Evolutionary conservation across 2,329 filamentous ascomycete species (phyloP).

Genomic region (Penicillium brevicompactum): DNA sequence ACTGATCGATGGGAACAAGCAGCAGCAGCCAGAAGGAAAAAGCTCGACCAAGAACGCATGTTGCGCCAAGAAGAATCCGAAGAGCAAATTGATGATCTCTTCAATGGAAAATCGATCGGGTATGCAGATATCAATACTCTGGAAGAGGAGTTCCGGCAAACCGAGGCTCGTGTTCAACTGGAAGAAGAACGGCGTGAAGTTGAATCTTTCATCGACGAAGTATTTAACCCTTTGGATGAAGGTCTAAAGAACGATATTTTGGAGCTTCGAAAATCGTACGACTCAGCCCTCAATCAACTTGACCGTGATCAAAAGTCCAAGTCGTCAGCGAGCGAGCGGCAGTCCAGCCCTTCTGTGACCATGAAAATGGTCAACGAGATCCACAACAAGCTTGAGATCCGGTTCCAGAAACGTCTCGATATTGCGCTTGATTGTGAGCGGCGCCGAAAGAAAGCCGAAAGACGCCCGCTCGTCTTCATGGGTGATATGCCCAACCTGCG

Average conservation of each 20-base stretch:
- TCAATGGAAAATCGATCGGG: constrained; percentile 59
- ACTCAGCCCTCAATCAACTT: constrained; percentile 45
- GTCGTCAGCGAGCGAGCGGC: constrained; percentile 30
- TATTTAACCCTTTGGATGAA: constrained; percentile 55
- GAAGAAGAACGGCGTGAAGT: constrained; percentile 57
- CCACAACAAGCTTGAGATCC: constrained; percentile 51
- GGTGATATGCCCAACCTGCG: constrained; percentile 56
- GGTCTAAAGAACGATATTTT: constrained; percentile 54
- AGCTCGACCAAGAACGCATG: constrained; percentile 52
- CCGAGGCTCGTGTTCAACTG: constrained; percentile 54
- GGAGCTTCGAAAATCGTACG: constrained; percentile 50
- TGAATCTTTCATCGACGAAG: constrained; percentile 51
- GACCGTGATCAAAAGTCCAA: constrained; percentile 42
- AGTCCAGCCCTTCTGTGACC: constrained; percentile 42
- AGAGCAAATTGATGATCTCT: constrained; percentile 55
- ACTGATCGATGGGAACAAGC: constrained; percentile 51
- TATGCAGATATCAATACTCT: constrained; percentile 59
- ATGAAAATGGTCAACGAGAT: constrained; percentile 51
- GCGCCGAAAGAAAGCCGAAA: constrained; percentile 57
- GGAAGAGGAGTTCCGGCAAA: constrained; percentile 58
- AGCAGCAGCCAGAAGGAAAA: constrained; percentile 46
- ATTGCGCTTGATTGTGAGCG: constrained; percentile 57
- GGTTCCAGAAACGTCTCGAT: constrained; percentile 53
- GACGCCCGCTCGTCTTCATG: constrained; percentile 53
- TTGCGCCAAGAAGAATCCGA: constrained; percentile 56